phyloP scores from a whole-genome alignment of 192 early-diverging fungal genomes.

The Dissophora ornata region DNA sequence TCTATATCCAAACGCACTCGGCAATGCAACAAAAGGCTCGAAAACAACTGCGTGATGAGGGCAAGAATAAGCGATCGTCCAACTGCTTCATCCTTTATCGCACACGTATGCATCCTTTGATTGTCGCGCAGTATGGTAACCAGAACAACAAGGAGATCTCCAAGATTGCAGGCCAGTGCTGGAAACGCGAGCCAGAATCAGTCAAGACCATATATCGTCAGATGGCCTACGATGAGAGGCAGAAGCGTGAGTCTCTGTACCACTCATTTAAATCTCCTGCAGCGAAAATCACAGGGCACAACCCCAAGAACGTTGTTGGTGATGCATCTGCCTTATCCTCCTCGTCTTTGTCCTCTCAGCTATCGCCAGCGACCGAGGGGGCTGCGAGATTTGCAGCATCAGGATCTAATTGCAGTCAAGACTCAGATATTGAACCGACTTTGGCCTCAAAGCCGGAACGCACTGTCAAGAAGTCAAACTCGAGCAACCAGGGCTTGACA shows the following conservation, averaged over 20 bases:
- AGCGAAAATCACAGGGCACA: no score
- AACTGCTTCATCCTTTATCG: constrained; percentile 71
- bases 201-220: constrained; percentile 62
- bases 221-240: constrained; percentile 57
- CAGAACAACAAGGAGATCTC: constrained; percentile 68
- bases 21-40: constrained; percentile 33
- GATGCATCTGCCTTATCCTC: no score
- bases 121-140: constrained; percentile 56
- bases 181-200: constrained; percentile 58
- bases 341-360: no score
- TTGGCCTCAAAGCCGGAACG: not conserved
- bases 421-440: not conserved
- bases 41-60: constrained; percentile 25
- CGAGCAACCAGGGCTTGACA: not conserved
- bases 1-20: constrained; percentile 19
- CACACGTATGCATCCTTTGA: constrained; percentile 61
- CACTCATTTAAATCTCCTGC: constrained; percentile 45
- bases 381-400: no score
- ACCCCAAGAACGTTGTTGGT: not conserved
- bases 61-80: constrained; percentile 28
- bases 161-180: constrained; percentile 62
- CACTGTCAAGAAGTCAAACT: not conserved
- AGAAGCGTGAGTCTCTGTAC: constrained; percentile 56
- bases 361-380: no score
- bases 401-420: no score